Conservation (phyloP, 1,284 basidiomycete species). For the Pascua guehoae region DNA sequence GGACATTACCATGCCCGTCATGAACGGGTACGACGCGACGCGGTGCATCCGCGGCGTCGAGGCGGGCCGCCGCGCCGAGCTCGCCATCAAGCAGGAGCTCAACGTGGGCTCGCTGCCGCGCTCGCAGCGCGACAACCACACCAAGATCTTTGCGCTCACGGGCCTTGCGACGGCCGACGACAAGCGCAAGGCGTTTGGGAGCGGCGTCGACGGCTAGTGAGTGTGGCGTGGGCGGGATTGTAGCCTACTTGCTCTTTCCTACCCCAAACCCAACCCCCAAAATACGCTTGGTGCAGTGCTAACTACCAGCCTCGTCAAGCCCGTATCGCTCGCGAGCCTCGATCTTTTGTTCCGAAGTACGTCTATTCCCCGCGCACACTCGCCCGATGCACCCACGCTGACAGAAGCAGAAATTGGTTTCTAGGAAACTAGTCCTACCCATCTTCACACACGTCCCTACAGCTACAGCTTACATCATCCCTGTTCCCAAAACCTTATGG, state of each 20-base stretch:
- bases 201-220: slow-evolving; percentile 91
- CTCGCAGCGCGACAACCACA: slow-evolving; percentile 13
- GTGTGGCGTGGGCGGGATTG: slow-evolving; percentile 41
- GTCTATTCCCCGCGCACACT: slow-evolving; percentile 2
- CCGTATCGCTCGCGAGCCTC: slow-evolving; percentile 83
- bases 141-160: slow-evolving; percentile 81
- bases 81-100: background rate
- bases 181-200: slow-evolving; percentile 83
- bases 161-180: slow-evolving; percentile 90
- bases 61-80: slow-evolving; percentile 7
- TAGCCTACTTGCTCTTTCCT: background rate
- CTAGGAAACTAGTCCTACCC: slow-evolving; percentile 1
- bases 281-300: too few species aligned
- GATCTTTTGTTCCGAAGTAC: slow-evolving; percentile 72
- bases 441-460: background rate
- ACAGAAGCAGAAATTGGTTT: slow-evolving; percentile 26
- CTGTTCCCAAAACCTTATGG: background rate
- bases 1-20: slow-evolving; percentile 87
- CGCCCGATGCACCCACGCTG: too few species aligned
- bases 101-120: background rate
- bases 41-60: slow-evolving; percentile 77
- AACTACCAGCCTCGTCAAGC: slow-evolving; percentile 71
- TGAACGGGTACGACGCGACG: slow-evolving; percentile 85
- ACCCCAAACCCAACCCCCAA: background rate
- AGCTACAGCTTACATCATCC: background rate